These are phyloP conservation scores for Parastagonospora avenae DNA, from an alignment of 2,329 filamentous ascomycete genomes.

Conservation along the genomic window DNA sequence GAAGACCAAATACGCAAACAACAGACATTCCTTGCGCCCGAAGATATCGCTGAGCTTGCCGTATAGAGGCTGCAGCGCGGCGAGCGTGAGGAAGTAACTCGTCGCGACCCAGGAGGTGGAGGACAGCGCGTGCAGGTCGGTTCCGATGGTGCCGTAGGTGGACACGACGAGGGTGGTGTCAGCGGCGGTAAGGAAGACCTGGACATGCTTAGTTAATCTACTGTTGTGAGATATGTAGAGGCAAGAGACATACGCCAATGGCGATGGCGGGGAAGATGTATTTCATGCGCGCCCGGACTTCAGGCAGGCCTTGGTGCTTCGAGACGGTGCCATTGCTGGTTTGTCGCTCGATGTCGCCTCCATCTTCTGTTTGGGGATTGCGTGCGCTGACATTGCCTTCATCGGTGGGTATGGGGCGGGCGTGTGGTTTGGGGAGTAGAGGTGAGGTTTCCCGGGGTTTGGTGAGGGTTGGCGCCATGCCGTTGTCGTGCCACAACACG, in stretches of 20 bases:
- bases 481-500: no score
- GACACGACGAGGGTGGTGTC: conserved; percentile 79
- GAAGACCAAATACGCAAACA: conserved; percentile 69
- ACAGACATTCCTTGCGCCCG: conserved; percentile 67
- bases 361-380: conserved; percentile 21
- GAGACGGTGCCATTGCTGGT: conserved; percentile 34
- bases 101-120: conserved; percentile 75
- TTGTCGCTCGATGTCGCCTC: conserved; percentile 44
- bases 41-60: conserved; percentile 75
- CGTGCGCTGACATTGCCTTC: conserved; percentile 31
- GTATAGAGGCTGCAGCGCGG: conserved; percentile 76
- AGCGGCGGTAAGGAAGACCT: conserved; percentile 73
- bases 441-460: no score
- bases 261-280: conserved; percentile 66
- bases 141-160: conserved; percentile 79
- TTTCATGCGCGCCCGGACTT: conserved; percentile 57
- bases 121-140: conserved; percentile 74
- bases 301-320: conserved; percentile 54
- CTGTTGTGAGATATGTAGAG: background rate
- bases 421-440: background rate
- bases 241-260: conserved; percentile 59
- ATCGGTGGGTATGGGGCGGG: conserved; percentile 26
- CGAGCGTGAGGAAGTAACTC: conserved; percentile 74
- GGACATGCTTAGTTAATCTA: conserved; percentile 4
- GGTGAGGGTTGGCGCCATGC: no score